Base-by-base conservation (phyloP, 257 asterid species). In the Solanum chilense region DNA sequence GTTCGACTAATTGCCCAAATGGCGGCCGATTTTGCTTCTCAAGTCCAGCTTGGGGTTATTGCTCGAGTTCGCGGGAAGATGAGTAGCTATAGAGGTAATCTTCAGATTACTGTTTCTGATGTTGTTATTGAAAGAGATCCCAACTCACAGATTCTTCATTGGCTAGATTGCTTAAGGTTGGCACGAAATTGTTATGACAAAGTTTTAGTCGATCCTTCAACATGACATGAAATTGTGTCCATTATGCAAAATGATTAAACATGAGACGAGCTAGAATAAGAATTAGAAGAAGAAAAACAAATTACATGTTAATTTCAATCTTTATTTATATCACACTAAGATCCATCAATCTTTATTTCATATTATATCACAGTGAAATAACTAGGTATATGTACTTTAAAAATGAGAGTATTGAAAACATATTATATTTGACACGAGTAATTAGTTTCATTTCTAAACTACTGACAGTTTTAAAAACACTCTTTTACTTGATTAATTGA, bases 11-110 rank as follows among this genome's bases (percentile, higher is more conserved):
- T 90, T 90, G 95, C 98, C 88, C 74, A 88, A 74, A 47, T 66
- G 88, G 98, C 96, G 15, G 23, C 16, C 14, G 88, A 75, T 1
- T 90, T 92, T 25, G 90, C 98, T 20, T 83, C 95, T 3, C 90
- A 88, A 3, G 88, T 90, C 35, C 96, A 93, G 86, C 86, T 97
- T 66, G 98, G 99, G 2, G 92, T 41, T 29, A 91, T 97, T 9
- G 98, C 93, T 4, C 91, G 98, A 90, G 98, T 94, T 1, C 93
- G 98, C 0, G 99, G 99, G 13, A 93, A 88, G 92, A 92, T 95
- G 75, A 93, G 91, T 8, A 90, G 87, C 21, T 97, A 69, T 86
- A 84, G 95, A 74, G 96, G 98, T 18, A 29, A 45, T 23, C 31
- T 90, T 42, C 98, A 95, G 90, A 91, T 95, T 23, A 94, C 98